Evolutionary conservation across 768 basidiomycete genomes (phyloP), one percentile per base, ranked within the genome.

Genomic region (Chalciporus piperatus): DNA sequence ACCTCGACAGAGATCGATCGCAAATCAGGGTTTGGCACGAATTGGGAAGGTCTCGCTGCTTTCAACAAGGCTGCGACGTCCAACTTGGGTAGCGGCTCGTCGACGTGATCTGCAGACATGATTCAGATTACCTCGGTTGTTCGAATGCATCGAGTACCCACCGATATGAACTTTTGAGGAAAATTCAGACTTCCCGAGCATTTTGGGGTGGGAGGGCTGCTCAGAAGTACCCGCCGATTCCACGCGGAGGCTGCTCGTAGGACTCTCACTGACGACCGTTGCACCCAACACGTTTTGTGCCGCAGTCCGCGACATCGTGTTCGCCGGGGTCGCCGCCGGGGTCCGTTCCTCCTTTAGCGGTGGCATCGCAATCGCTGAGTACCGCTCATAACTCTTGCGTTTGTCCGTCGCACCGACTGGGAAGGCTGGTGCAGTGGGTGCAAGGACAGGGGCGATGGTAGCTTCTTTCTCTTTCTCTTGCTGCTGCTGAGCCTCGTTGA

Each of bases 1-100:
- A 87, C 76, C 33, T 92, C 90, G 3, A 90, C 80, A n/a, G 88
- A 89, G 32, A 93, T 77, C 0, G 80, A 84, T 49, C 72, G 72
- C 22, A 70, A 47, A 42, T 79, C 77, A 0, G 69, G 50, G 41
- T 73, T 60, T 7, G 65, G 59, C 19, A 49, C 52, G 33, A 59
- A 68, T 35, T 20, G 25, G 6, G 44, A 14, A 13, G 47, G 42
- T 13, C 38, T 33, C 11, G 52, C 55, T 17, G 68, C 56, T 39
- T 66, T 66, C 27, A 84, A 47, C n/a, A 88, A 58, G 4, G 70
- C 58, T 4, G 72, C 68, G 30, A 88, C 61, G 48, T 87, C 72
- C 46, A 84, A 64, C 13, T 58, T 39, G 1, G 84, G 81, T 16
- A 83, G 59, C 13, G 76, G 71, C 30, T 69, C 68, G 45, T 80